Percentiles rank a stretch among this genome's conserved stretches.
These are phyloP conservation scores for Candida sithepensis DNA, from an alignment of 805 yeast genomes.

Conservation along the genomic window DNA sequence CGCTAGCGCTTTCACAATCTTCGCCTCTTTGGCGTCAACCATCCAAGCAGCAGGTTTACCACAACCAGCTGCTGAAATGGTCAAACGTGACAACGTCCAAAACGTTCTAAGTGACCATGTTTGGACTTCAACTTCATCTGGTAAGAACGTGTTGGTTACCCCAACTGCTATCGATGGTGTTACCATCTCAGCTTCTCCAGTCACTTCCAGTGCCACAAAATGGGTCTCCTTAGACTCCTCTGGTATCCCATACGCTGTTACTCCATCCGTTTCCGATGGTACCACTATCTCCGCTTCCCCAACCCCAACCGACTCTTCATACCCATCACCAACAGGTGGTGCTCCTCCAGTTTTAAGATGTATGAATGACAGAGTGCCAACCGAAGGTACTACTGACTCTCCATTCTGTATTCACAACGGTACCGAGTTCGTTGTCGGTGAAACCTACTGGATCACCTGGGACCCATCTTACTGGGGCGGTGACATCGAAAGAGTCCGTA, in stretches of 20 bases:
- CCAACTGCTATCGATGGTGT: constrained; percentile 53
- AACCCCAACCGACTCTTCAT: constrained; percentile 33
- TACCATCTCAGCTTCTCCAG: constrained; percentile 41
- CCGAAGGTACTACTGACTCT: constrained; percentile 24
- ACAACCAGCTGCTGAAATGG: not conserved
- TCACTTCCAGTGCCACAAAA: constrained; percentile 33
- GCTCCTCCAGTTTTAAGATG: constrained; percentile 45
- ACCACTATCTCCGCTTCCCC: constrained; percentile 39
- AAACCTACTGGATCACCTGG: constrained; percentile 48
- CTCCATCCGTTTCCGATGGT: constrained; percentile 36
- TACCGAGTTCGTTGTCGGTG: constrained; percentile 43
- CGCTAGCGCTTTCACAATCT: not conserved
- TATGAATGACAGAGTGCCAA: constrained; percentile 39
- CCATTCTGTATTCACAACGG: constrained; percentile 44
- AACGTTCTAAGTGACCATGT: constrained; percentile 22
- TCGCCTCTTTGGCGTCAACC: constrained; percentile 2
- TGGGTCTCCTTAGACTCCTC: constrained; percentile 43
- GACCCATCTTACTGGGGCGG: constrained; percentile 42
- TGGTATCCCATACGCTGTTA: constrained; percentile 40
- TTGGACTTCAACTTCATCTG: constrained; percentile 36
- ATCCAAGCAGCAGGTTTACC: constrained; percentile 4
- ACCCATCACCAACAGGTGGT: constrained; percentile 35
- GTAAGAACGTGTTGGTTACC: constrained; percentile 20
- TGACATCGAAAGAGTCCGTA: constrained; percentile 32
- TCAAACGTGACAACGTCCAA: constrained; percentile 16